Base-by-base conservation (phyloP, 2,329 filamentous ascomycete species). In the Cladophialophora exuberans region DNA sequence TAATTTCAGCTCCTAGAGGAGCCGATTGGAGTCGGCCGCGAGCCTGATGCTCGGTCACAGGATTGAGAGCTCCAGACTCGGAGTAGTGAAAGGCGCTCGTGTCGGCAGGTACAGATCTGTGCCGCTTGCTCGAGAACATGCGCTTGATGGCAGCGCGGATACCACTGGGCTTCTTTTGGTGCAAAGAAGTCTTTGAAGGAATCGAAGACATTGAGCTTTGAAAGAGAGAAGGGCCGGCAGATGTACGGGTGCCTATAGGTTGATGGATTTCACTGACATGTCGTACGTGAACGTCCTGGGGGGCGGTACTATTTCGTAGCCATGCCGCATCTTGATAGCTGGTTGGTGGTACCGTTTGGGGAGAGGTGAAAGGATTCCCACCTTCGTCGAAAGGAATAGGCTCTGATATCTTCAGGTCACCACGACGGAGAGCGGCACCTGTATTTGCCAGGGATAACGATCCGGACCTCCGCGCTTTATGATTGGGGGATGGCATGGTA, bases 361-460 rank as follows among this genome's bases (percentile, higher is more conserved):
- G 25, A 13, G n/a, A n/a, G 17, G 30, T 23, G 25, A 47, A 60
- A 22, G 23, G 42, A 20, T 49, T 41, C 64, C 42, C 42, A 10
- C 38, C 47, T 15, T 54, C 47, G 26, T 55, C 53, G 44, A 57
- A 62, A 48, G 65, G 62, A 41, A 68, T 57, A 15, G 66, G 66
- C 36, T 66, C 62, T 10, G 67, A 69, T 49, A 69, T 69, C 54
- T 67, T 68, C 52, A 70, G 52, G 36, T 70, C 65, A 23, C 63
- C 64, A 31, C 65, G 60, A 20, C 63, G 64, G 22, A 65, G 50
- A 33, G 67, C 61, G 22, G 61, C 56, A 4, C 59, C 54, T 10
- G 64, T 63, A 22, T 22, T 47, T 18, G 55, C 38, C 35, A 45
- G 11, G 36, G 39, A 49, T 20, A 53, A 17, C 18, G 46, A 49